Base-by-base conservation (phyloP, 225 moss, liverwort and hornwort species). In the Polytrichum formosum region DNA sequence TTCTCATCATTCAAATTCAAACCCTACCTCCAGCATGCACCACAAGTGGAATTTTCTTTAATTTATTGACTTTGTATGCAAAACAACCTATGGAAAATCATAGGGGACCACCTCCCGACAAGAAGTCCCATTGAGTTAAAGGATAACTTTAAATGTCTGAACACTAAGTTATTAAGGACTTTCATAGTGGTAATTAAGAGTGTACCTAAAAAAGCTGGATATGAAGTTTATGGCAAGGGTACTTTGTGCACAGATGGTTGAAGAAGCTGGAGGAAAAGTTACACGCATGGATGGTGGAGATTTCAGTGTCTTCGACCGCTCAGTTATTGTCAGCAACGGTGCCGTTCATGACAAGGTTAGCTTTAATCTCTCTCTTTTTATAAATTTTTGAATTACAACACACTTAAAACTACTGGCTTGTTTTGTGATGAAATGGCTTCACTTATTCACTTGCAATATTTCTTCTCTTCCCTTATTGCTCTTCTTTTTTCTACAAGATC, bases 211-310 rank as follows among this genome's bases (percentile, higher is more conserved):
- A 23, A 59, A 6, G n/a, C 2, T 59, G n/a, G 8, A 59, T 6
- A 59, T 23, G 4, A 54, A 54, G 27, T 66, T 17, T 30, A 59
- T 68, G 73, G 67, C 20, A 68, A 59, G 8, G 30, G 22, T 4
- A 23, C 73, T 9, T 55, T 55, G 4, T 73, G 54, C 55, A 68
- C 77, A 96, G 92, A 92, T 94, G 79, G 94, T 98, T 29, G 97
- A 98, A 82, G 97, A 98, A 83, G 97, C 97, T 55, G 97, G 92
- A 81, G 97, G 97, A 26, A 91, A 83, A 78, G 94, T 94, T 67
- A 94, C 97, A 30, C 83, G 91, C 63, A 94, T 98, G 94, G 94
- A 98, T 76, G 92, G 97, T 64, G 85, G 92, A 65, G 71, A 80
- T 61, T 98, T 92, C 78, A 79, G 82, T 72, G 94, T 98, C 23